phyloP scores from a whole-genome alignment of 2,329 filamentous ascomycete genomes.

The Zymoseptoria ardabiliae region DNA sequence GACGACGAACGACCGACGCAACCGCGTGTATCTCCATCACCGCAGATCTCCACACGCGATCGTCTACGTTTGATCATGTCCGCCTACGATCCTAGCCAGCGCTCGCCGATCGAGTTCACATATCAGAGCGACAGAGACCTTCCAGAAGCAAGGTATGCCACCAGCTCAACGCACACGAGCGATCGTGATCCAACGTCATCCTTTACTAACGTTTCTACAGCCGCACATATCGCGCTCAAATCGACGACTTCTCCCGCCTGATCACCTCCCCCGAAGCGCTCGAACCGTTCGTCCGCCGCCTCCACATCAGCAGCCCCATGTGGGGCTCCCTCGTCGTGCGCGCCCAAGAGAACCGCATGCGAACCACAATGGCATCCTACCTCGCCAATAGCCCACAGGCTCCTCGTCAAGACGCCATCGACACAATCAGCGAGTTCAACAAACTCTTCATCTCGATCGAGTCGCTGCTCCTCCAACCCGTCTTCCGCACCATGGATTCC shows the following conservation, averaged over 20 bases:
- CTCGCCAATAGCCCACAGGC: neutral
- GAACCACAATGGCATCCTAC: neutral
- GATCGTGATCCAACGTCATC: neutral
- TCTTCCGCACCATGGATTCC: conserved; percentile 2
- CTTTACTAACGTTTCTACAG: neutral
- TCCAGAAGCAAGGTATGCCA: neutral
- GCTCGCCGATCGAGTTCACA: neutral
- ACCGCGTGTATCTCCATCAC: neutral
- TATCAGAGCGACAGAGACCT: neutral
- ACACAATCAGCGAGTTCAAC: conserved; percentile 7
- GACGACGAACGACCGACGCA: neutral
- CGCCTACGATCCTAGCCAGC: neutral
- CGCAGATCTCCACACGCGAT: neutral
- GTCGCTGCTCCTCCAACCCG: conserved; percentile 1
- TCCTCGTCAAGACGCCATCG: conserved; percentile 3
- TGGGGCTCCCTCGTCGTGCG: neutral
- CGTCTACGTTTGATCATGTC: neutral
- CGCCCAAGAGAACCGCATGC: neutral
- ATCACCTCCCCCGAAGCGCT: neutral
- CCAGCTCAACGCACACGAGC: neutral
- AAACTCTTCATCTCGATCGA: conserved; percentile 9
- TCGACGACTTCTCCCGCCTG: neutral
- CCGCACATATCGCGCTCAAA: neutral
- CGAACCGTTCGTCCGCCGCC: neutral
- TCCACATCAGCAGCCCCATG: conserved; percentile 1